Conservation (phyloP, 192 early-diverging fungal species). For the Coemansia biformis region DNA sequence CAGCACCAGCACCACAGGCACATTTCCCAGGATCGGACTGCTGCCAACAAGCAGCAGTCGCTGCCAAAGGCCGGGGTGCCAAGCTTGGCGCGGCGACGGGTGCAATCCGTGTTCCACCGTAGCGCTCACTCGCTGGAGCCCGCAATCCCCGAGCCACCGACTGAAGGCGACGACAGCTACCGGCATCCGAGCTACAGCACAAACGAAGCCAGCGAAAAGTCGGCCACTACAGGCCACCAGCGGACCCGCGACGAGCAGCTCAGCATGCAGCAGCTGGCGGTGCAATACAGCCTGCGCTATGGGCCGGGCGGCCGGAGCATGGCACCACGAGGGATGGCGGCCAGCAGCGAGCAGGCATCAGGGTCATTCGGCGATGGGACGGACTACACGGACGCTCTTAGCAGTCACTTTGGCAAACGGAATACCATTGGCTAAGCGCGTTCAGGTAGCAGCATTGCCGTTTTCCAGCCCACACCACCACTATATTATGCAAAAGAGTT, state of each 20-base stretch:
- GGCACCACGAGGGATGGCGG: too few relatives aligned
- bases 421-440: conserved; percentile 20
- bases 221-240: too few relatives aligned
- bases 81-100: neutral
- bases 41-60: neutral
- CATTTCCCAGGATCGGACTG: neutral
- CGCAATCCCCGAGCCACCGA: neutral
- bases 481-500: too few relatives aligned
- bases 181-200: neutral
- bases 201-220: too few relatives aligned
- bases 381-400: too few relatives aligned
- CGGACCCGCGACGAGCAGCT: too few relatives aligned
- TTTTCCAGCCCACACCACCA: too few relatives aligned
- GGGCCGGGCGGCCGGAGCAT: too few relatives aligned
- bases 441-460: too few relatives aligned
- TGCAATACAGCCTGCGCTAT: too few relatives aligned
- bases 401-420: conserved; percentile 11
- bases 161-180: neutral
- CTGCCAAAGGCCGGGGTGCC: neutral
- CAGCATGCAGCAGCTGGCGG: too few relatives aligned
- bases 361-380: too few relatives aligned
- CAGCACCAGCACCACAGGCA: neutral
- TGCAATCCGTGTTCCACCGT: conserved; percentile 4
- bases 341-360: neutral
- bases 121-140: conserved; percentile 5